Evolutionary conservation across 2,329 filamentous ascomycete species (phyloP).

Genomic region (Cytospora paraplurivora): DNA sequence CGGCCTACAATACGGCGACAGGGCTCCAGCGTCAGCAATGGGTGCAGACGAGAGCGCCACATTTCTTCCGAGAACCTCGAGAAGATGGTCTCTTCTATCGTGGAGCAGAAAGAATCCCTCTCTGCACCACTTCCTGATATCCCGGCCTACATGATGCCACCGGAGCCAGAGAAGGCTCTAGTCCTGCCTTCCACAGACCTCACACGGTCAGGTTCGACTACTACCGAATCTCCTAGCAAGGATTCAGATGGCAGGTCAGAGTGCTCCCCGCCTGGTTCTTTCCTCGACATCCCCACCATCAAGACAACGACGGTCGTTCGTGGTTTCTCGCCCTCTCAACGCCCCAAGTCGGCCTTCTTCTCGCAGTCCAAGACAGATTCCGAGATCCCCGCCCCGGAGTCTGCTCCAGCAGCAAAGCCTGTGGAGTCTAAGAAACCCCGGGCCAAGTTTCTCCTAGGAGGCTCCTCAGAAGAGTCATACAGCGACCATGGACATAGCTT

Average conservation of each 20-base stretch:
- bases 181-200: slow-evolving; percentile 36
- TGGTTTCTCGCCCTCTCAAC: slow-evolving; percentile 79
- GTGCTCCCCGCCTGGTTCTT: slow-evolving; percentile 38
- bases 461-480: slow-evolving; percentile 79
- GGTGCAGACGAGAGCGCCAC: slow-evolving; percentile 78
- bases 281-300: slow-evolving; percentile 56
- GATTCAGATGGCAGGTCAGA: slow-evolving; percentile 61
- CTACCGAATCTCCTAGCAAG: slow-evolving; percentile 56
- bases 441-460: slow-evolving; percentile 72
- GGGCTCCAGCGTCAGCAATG: slow-evolving; percentile 70
- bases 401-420: slow-evolving; percentile 62
- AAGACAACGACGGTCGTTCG: slow-evolving; percentile 69
- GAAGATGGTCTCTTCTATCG: slow-evolving; percentile 92
- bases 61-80: slow-evolving; percentile 91
- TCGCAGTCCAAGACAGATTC: slow-evolving; percentile 54
- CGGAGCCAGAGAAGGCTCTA: slow-evolving; percentile 50
- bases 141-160: slow-evolving; percentile 41
- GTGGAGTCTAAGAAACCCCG: slow-evolving; percentile 66
- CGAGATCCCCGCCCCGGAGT: slow-evolving; percentile 63
- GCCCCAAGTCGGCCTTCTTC: slow-evolving; percentile 51
- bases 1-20: slow-evolving; percentile 70
- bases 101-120: slow-evolving; percentile 79
- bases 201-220: slow-evolving; percentile 46
- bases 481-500: slow-evolving; percentile 54
- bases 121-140: slow-evolving; percentile 53